Percentiles rank a stretch among this genome's conserved stretches.
These are phyloP conservation scores for Aegilops longissima DNA, from an alignment of 176 grass and related monocot genomes.

Conservation along the genomic window DNA sequence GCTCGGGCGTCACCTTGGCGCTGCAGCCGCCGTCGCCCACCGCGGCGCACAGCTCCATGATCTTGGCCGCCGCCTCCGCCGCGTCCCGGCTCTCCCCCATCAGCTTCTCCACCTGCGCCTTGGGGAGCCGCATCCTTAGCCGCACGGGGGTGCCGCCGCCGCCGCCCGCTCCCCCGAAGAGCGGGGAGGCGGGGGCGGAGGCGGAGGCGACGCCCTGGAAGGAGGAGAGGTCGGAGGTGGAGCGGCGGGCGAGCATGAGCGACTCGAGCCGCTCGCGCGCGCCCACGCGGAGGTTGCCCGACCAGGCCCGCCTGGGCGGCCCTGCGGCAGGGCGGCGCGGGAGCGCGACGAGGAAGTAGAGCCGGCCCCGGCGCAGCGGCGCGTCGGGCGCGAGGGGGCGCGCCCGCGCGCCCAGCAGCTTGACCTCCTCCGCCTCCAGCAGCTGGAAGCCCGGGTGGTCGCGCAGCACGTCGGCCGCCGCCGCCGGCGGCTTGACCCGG, in stretches of 20 bases:
- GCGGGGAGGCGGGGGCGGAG: slow-evolving; percentile 37
- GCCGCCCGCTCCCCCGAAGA: neutral
- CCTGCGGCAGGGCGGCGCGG: slow-evolving; percentile 36
- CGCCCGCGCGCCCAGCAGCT: slow-evolving; percentile 60
- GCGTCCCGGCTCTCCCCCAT: slow-evolving; percentile 63
- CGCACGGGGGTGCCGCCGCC: slow-evolving; percentile 32
- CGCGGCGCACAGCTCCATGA: slow-evolving; percentile 60
- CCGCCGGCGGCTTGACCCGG: slow-evolving; percentile 64
- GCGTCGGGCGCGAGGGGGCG: slow-evolving; percentile 49
- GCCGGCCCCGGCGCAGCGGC: slow-evolving; percentile 43
- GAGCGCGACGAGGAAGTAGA: slow-evolving; percentile 90
- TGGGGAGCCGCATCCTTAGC: slow-evolving; percentile 63
- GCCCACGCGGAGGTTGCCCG: slow-evolving; percentile 61
- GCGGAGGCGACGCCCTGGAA: slow-evolving; percentile 15
- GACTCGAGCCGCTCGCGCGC: slow-evolving; percentile 85
- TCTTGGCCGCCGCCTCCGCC: slow-evolving; percentile 62
- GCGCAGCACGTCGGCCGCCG: slow-evolving; percentile 55
- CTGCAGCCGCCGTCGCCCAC: slow-evolving; percentile 16
- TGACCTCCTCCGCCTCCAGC: slow-evolving; percentile 75
- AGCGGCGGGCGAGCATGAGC: slow-evolving; percentile 74
- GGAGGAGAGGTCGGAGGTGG: slow-evolving; percentile 73
- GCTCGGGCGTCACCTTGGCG: slow-evolving; percentile 41
- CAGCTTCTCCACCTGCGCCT: slow-evolving; percentile 68
- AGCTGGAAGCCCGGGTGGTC: slow-evolving; percentile 69
- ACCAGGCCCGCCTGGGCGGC: slow-evolving; percentile 57